phyloP scores from a whole-genome alignment of 495 filamentous ascomycete genomes.

The Cercophora samala region DNA sequence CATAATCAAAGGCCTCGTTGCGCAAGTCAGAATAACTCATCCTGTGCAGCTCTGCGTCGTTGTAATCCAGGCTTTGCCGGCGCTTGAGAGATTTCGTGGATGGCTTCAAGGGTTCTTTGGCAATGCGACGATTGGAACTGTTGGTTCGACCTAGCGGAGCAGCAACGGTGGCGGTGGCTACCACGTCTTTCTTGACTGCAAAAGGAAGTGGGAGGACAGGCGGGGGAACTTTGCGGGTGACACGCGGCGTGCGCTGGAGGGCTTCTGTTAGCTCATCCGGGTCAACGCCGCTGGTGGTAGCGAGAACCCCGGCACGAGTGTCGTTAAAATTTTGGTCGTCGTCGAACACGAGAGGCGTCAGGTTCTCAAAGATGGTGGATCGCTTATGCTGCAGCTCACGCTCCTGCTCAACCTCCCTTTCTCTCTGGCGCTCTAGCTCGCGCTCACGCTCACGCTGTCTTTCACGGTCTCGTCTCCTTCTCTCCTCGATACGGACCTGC shows the following conservation, averaged over 20 bases:
- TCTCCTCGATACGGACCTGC: slow-evolving; percentile 28
- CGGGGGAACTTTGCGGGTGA: slow-evolving; percentile 5
- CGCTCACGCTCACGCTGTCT: slow-evolving; percentile 24
- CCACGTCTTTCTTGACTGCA: slow-evolving; percentile 5
- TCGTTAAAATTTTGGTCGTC: slow-evolving; percentile 28
- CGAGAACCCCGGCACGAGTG: slow-evolving; percentile 30
- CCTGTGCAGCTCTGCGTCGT: slow-evolving; percentile 46
- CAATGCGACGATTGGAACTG: slow-evolving; percentile 37
- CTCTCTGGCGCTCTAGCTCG: slow-evolving; percentile 22
- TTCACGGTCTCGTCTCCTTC: slow-evolving; percentile 27
- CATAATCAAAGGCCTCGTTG: slow-evolving; percentile 53
- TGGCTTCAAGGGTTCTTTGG: slow-evolving; percentile 20
- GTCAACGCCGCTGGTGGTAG: slow-evolving; percentile 22
- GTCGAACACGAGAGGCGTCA: slow-evolving; percentile 24
- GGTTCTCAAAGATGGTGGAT: slow-evolving; percentile 33
- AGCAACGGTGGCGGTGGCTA: neutral
- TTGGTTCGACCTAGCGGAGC: slow-evolving; percentile 28
- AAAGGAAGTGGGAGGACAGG: slow-evolving; percentile 3
- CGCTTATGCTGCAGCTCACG: slow-evolving; percentile 32
- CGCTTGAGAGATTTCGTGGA: slow-evolving; percentile 34
- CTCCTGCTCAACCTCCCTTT: slow-evolving; percentile 22
- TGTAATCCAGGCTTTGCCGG: slow-evolving; percentile 49
- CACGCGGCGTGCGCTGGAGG: slow-evolving; percentile 27
- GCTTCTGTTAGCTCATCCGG: slow-evolving; percentile 25
- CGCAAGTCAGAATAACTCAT: slow-evolving; percentile 56